These are phyloP conservation scores for Gynandropsis gynandra DNA, from an alignment of 345 rosid species.

Conservation along the genomic window DNA sequence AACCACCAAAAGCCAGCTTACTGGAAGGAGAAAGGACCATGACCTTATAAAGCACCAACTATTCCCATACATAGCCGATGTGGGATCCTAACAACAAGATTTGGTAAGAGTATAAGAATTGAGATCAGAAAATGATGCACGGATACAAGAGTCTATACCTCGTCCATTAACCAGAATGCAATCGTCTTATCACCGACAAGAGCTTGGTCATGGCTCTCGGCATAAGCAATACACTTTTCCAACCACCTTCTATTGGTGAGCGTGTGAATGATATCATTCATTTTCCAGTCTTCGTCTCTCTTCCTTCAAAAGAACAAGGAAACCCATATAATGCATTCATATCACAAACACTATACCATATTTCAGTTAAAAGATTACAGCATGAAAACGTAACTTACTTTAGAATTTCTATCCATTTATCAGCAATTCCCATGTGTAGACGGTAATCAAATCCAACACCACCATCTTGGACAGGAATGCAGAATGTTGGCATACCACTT, in stretches of 20 bases:
- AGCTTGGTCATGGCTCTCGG: slow-evolving; percentile 99
- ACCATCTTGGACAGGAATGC: slow-evolving; percentile 81
- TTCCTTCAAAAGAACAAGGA: slow-evolving; percentile 36
- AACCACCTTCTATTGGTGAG: slow-evolving; percentile 86
- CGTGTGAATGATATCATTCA: slow-evolving; percentile 62
- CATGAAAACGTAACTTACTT: slow-evolving; percentile 37
- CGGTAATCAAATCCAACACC: slow-evolving; percentile 98
- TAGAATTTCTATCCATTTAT: slow-evolving; percentile 95
- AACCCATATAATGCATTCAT: slow-evolving; percentile 6
- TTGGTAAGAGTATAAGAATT: not conserved
- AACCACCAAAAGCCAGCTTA: too few relatives aligned
- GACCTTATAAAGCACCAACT: too few relatives aligned
- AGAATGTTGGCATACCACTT: slow-evolving; percentile 97
- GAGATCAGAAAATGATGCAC: not conserved
- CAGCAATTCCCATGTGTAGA: slow-evolving; percentile 93
- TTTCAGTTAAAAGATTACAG: slow-evolving; percentile 12
- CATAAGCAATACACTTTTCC: slow-evolving; percentile 79
- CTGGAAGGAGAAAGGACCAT: too few relatives aligned
- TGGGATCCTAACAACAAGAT: not conserved
- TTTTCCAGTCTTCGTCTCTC: slow-evolving; percentile 86
- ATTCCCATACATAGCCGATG: not conserved
- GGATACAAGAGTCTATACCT: slow-evolving; percentile 30
- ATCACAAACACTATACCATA: not conserved
- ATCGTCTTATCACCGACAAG: slow-evolving; percentile 98
- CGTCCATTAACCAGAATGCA: slow-evolving; percentile 99